These are phyloP conservation scores for Neonectria neomacrospora DNA, from an alignment of 2,329 filamentous ascomycete species.

Conservation along the genomic window DNA sequence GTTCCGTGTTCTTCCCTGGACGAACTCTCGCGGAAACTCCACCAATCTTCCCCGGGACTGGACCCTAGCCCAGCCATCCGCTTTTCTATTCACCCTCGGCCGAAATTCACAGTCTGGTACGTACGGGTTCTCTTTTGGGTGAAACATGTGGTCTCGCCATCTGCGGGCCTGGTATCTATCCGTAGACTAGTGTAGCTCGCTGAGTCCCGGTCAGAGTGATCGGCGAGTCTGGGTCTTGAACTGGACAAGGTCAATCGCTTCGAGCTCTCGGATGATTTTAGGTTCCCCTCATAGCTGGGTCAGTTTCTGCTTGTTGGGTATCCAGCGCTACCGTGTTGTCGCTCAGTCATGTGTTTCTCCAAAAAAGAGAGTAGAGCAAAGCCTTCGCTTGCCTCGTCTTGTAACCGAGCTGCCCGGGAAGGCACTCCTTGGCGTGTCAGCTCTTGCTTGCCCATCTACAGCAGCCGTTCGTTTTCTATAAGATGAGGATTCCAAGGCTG, in stretches of 20 bases:
- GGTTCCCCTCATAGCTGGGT: neutral
- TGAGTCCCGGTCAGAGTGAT: neutral
- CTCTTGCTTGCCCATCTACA: neutral
- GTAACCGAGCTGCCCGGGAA: neutral
- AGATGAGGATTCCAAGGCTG: neutral
- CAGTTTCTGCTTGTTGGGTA: neutral
- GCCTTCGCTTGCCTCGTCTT: neutral
- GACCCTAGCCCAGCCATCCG: conserved; percentile 11
- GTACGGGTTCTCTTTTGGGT: neutral
- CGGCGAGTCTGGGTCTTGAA: neutral
- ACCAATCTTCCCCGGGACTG: conserved; percentile 17
- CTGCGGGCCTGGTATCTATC: conserved; percentile 6
- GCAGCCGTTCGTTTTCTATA: neutral
- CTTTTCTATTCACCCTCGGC: conserved; percentile 6
- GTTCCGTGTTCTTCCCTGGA: conserved; percentile 4
- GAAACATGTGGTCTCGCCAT: conserved; percentile 13
- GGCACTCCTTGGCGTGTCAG: no score
- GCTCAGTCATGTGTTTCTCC: neutral
- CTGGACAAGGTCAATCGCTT: neutral
- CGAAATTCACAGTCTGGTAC: conserved; percentile 5
- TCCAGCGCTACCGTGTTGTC: neutral
- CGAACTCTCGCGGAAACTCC: conserved; percentile 9
- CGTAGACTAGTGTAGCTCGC: neutral
- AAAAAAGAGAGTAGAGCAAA: neutral
- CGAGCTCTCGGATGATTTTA: neutral